These are phyloP conservation scores for Spongispora temasekensis DNA, from an alignment of 1,284 basidiomycete genomes.

Conservation along the genomic window DNA sequence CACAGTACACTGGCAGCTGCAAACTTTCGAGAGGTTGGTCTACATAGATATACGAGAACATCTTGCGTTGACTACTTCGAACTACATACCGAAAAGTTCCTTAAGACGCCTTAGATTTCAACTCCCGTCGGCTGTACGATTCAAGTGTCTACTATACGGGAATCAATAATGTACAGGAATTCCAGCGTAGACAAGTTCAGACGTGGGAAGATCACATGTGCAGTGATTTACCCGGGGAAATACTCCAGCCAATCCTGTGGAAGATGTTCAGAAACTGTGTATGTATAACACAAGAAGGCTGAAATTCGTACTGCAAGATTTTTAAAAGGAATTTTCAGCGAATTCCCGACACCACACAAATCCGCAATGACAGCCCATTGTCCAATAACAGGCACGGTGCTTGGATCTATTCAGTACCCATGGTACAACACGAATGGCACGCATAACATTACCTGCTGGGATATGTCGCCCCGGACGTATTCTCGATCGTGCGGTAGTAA, in stretches of 20 bases:
- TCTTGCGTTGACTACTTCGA: too few relatives aligned
- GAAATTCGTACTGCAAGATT: constrained; percentile 19
- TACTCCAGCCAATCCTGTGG: constrained; percentile 27
- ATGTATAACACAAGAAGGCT: neutral
- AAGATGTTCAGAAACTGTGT: neutral
- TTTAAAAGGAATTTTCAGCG: constrained; percentile 18
- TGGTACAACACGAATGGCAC: neutral
- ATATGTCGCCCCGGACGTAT: constrained; percentile 17
- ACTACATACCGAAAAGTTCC: too few relatives aligned
- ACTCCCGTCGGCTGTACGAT: too few relatives aligned
- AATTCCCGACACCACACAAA: constrained; percentile 23
- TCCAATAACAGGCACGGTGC: constrained; percentile 5
- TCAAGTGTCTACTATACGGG: too few relatives aligned
- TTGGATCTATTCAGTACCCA: constrained; percentile 2
- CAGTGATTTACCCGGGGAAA: constrained; percentile 12
- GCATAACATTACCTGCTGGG: constrained; percentile 14
- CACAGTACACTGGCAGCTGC: too few relatives aligned
- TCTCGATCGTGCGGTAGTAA: constrained; percentile 20
- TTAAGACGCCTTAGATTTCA: too few relatives aligned
- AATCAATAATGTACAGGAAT: too few relatives aligned
- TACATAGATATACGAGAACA: too few relatives aligned
- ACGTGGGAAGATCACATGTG: too few relatives aligned
- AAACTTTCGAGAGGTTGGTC: too few relatives aligned
- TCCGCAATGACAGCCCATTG: constrained; percentile 22
- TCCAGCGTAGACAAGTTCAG: too few relatives aligned